Conservation (phyloP, 2,329 filamentous ascomycete genomes). For the Fusarium sp. region DNA sequence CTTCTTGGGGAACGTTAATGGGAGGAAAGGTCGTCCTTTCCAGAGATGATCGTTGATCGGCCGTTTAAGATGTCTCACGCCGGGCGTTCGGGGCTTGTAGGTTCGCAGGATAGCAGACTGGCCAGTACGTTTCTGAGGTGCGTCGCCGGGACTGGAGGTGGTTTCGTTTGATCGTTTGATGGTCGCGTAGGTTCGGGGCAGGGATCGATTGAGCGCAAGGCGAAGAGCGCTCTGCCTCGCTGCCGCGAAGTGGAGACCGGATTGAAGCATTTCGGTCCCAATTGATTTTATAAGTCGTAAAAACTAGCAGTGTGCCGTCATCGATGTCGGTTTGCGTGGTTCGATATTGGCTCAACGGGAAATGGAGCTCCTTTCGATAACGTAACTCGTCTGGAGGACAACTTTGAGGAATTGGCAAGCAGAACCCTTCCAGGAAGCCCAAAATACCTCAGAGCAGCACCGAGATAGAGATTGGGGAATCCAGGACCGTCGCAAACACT, state of each 20-base stretch:
- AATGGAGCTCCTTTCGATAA: conserved; percentile 22
- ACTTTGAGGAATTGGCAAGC: conserved; percentile 18
- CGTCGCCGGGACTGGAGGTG: conserved; percentile 38
- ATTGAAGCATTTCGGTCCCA: conserved; percentile 47
- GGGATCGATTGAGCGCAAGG: conserved; percentile 43
- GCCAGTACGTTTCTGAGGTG: conserved; percentile 42
- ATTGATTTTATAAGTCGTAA: background rate
- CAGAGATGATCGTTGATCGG: conserved; percentile 97
- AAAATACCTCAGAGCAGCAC: conserved; percentile 14
- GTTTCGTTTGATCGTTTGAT: conserved; percentile 36
- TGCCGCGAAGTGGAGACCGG: conserved; percentile 46
- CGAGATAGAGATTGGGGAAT: conserved; percentile 18
- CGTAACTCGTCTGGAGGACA: conserved; percentile 19
- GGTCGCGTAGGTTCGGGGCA: conserved; percentile 49
- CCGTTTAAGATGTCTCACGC: conserved; percentile 88
- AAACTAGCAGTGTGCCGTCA: conserved; percentile 25
- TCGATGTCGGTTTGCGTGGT: conserved; percentile 19
- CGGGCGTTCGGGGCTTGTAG: conserved; percentile 93
- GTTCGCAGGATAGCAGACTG: conserved; percentile 72
- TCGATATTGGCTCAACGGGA: conserved; percentile 32
- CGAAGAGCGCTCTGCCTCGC: conserved; percentile 46
- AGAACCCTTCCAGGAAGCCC: conserved; percentile 14
- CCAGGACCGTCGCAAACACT: conserved; percentile 30
- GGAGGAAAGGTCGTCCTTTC: conserved; percentile 87
- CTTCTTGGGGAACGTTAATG: conserved; percentile 90